Evolutionary conservation across 805 yeast species (phyloP), one percentile per base, ranked within the genome.

Genomic region (Tetrapisispora namnaoensis): DNA sequence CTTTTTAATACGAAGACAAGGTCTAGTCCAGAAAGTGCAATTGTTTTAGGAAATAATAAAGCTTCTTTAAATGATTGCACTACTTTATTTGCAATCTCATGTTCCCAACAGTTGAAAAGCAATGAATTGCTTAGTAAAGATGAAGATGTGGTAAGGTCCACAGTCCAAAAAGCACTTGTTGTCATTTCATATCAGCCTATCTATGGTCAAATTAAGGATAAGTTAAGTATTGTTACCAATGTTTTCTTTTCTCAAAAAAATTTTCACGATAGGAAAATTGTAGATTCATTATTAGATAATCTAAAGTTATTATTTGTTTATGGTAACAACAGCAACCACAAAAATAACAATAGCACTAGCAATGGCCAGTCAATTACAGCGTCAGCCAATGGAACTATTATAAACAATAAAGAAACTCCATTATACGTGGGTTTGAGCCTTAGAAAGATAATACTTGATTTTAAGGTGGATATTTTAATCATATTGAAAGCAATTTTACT

Each of bases 11-110:
- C 78, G 46, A 67, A 70, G 27, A 66, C 66, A 22, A 52, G 53
- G 17, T 49, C 55, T 16, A 56, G 64, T 37, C 61, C 70, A 0
- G 66, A 67, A 18, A 62, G 62, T 30, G 69, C 78, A 60, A 63
- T 76, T 60, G 54, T 69, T 63, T 57, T 69, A 55, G 59, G 70
- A 27, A 51, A 60, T 4, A 54, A 54, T 56, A 67, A 75, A 60
- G 59, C 64, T 2, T 35, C 65, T 3, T 35, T 55, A 24, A 49
- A 55, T 37, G 65, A 69, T 43, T 74, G 73, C 30, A 75, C 79
- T 1, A 93, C 99, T 0, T 66, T 89, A n/a, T 93, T 93, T 72
- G 99, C 96, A 1, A 86, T 95, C 53, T 83, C 95, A 0, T 93
- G 99, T 68, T 87, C 90, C 28, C 75, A 96, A 37, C 98, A 91